phyloP scores from a whole-genome alignment of 306 rosid genomes.

The Cyclanthera cordifolia region DNA sequence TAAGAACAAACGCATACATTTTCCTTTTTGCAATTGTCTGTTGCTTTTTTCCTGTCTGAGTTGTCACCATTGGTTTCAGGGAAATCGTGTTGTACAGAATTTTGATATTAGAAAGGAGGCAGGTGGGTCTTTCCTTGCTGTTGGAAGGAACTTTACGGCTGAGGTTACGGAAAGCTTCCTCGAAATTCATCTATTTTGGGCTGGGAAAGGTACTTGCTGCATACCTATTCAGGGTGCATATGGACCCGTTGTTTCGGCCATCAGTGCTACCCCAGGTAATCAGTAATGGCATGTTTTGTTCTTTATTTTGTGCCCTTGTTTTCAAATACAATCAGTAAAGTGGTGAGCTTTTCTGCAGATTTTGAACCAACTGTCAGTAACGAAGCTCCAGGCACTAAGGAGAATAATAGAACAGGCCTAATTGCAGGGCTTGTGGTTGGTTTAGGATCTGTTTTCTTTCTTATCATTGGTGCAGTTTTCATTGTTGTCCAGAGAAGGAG shows the following conservation, averaged over 20 bases:
- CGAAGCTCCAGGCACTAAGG: constrained; percentile 30
- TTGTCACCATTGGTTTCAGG: constrained; percentile 24
- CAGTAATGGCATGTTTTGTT: neutral
- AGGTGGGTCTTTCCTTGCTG: constrained; percentile 40
- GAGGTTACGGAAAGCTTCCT: constrained; percentile 46
- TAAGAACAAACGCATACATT: neutral
- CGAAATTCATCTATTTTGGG: constrained; percentile 81
- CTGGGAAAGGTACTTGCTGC: constrained; percentile 84
- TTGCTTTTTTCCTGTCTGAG: neutral
- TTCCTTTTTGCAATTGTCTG: neutral
- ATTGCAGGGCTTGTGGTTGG: constrained; percentile 56
- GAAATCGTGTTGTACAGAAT: constrained; percentile 39
- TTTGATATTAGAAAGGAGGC: constrained; percentile 58
- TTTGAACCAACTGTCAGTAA: constrained; percentile 49
- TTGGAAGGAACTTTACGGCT: constrained; percentile 22
- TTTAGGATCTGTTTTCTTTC: constrained; percentile 31
- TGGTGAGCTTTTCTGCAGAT: constrained; percentile 29
- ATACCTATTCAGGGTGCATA: constrained; percentile 45
- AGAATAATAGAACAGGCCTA: constrained; percentile 34
- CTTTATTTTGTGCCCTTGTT: constrained; percentile 1
- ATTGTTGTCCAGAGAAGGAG: constrained; percentile 33
- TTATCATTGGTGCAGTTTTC: constrained; percentile 24
- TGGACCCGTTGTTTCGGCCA: constrained; percentile 71
- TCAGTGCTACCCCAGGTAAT: constrained; percentile 61
- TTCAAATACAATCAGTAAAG: constrained; percentile 3